Base-by-base conservation (phyloP, 2,329 filamentous ascomycete species). In the Aureobasidium uvarum region DNA sequence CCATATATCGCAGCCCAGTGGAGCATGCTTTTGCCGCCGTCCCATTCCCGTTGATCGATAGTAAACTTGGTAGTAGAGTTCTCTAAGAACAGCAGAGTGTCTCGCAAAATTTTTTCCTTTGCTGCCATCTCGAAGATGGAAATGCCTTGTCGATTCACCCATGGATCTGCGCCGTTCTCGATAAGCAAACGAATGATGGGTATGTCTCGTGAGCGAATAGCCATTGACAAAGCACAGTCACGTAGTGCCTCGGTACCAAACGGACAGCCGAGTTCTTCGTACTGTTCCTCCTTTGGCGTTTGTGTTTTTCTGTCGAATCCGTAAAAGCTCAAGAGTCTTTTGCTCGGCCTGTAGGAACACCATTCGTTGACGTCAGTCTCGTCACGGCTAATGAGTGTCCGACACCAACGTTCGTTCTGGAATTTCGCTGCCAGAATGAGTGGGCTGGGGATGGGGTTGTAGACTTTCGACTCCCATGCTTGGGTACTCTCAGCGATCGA, bases 131-230 rank as follows among this genome's bases (percentile, higher is more conserved):
- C 48, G 7, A 63, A 18, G n/a, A 54, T 48, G 4, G 60, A 63
- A 13, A 63, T 25, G n/a, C 25, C 38, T 54, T 63, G 46, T 54
- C 60, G 46, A 36, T 63, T 63, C 23, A 54, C 46, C 60, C 60
- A 63, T 13, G 60, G 60, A 14, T 63, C 60, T 38, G 60, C 60
- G 3, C 60, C 60, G 18, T 14, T 52, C n/a, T 63, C 60, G 25
- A 63, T 45, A 10, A 63, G 60, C 8, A 63, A 13, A 28, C 38
- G 46, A 18, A 45, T 16, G 23, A 63, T 63, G 23, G 60, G 33
- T 28, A 54, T 10, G 18, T 63, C 48, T n/a, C 31, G 33, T n/a
- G 36, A 43, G 18, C 48, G 36, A 23, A 63, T 13, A 25, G 60
- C 48, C 46, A 54, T 63, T 5, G 60, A 52, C 2, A 63, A 39